Percentiles rank a stretch among this genome's conserved stretches.
Evolutionary conservation across 2,329 filamentous ascomycete species (phyloP).

Genomic region (Paecilomyces variotii): DNA sequence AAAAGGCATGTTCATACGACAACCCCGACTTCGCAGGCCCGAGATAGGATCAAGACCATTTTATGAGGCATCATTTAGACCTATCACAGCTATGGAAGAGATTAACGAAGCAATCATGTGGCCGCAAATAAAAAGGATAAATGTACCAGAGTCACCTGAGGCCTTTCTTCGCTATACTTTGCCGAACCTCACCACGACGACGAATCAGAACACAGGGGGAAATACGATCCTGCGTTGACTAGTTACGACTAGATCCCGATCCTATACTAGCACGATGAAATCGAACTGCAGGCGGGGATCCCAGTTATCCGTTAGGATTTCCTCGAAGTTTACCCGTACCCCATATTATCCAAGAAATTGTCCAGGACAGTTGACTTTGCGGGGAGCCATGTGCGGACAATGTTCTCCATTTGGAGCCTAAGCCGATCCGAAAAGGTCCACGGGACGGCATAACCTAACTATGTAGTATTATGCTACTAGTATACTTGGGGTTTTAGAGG

Average conservation of each 20-base stretch:
- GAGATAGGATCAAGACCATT: neutral
- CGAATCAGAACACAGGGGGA: neutral
- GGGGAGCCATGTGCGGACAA: neutral
- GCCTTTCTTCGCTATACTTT: neutral
- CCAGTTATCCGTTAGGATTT: neutral
- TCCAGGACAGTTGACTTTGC: neutral
- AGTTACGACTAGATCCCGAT: neutral
- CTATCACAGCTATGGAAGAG: neutral
- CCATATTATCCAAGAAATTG: neutral
- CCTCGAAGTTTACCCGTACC: neutral
- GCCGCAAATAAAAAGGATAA: neutral
- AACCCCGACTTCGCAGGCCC: neutral
- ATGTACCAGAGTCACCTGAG: neutral
- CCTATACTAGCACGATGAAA: neutral
- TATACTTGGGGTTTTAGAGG: neutral
- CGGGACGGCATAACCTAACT: neutral
- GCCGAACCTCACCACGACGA: neutral
- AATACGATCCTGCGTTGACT: neutral
- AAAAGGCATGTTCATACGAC: neutral
- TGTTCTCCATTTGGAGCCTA: neutral
- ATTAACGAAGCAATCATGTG: neutral
- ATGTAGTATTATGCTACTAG: neutral
- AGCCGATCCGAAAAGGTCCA: neutral
- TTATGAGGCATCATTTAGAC: neutral
- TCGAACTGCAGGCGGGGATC: neutral